Base-by-base conservation (phyloP, 441 rosid genomes). In the Croton setiger region DNA sequence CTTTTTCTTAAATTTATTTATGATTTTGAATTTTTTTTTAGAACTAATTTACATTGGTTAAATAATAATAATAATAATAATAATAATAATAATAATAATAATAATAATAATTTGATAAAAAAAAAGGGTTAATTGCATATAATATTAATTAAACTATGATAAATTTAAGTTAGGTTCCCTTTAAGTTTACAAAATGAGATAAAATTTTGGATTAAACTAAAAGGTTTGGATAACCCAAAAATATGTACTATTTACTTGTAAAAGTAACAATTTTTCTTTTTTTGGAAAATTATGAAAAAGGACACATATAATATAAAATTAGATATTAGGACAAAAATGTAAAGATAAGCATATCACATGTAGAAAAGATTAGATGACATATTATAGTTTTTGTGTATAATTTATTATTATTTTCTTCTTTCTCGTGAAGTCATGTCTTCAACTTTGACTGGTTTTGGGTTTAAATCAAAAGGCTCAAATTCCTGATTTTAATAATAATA, bases 401-500 rank as follows among this genome's bases (percentile, higher is more conserved):
- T 27, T 27, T 11, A 14, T 13, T 45, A 15, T 45, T 45, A 15
- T 45, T 9, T 4, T 39, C 51, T 45, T 45, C 49, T 45, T 45
- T 9, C 11, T 45, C 14, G 51, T 14, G 17, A 45, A 11, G 15
- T 45, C 9, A 18, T 65, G 69, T 59, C 60, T n/a, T 52, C 59
- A 65, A 65, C 36, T 18, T 65, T 65, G 69, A 65, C 60, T 65
- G 48, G 69, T 65, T 65, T 65, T 49, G 17, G 4, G 17, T 51
- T 27, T 64, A 49, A 49, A 64, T 35, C 68, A 64, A 35, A 45
- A 64, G 68, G 68, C 68, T 31, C 44, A n/a, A 23, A 17, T 31
- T 57, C 27, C 68, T 49, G 68, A n/a, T 64, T 64, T 49, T 31
- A 0, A 27, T 2, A 27, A 27, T n/a, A n/a, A n/a, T n/a, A n/a